Percentiles rank a stretch among this genome's conserved stretches.
Evolutionary conservation across 1,284 basidiomycete genomes (phyloP).

Genomic region (Phylloporus gajari): DNA sequence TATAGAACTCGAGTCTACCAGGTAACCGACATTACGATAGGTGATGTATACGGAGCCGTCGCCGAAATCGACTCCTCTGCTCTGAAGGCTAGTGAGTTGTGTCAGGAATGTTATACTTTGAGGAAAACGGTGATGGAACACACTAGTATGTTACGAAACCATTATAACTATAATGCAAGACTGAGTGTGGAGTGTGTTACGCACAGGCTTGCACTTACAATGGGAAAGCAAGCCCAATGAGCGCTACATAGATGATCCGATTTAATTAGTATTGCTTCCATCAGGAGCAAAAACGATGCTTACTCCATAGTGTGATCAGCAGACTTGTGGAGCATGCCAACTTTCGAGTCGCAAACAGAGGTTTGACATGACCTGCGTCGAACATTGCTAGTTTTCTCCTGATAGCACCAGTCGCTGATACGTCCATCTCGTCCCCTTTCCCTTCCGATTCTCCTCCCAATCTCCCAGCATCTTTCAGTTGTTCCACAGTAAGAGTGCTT

Average conservation of each 20-base stretch:
- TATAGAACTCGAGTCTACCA: background rate
- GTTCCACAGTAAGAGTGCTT: slow-evolving; percentile 59
- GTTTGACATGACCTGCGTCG: slow-evolving; percentile 58
- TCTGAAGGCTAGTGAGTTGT: slow-evolving; percentile 57
- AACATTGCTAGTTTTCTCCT: slow-evolving; percentile 57
- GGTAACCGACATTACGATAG: slow-evolving; percentile 67
- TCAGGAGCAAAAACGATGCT: slow-evolving; percentile 19
- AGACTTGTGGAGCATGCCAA: slow-evolving; percentile 71
- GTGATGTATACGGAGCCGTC: slow-evolving; percentile 71
- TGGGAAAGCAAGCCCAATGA: slow-evolving; percentile 81
- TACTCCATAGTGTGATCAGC: slow-evolving; percentile 71
- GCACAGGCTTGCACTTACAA: slow-evolving; percentile 53
- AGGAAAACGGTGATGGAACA: slow-evolving; percentile 36
- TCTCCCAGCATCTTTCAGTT: slow-evolving; percentile 51
- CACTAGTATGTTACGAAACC: slow-evolving; percentile 73
- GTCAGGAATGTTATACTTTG: background rate
- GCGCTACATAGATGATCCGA: slow-evolving; percentile 49
- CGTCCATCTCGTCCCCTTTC: slow-evolving; percentile 42
- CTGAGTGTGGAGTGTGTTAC: slow-evolving; percentile 12
- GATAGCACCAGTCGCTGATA: slow-evolving; percentile 51
- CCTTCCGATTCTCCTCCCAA: slow-evolving; percentile 19
- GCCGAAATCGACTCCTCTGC: slow-evolving; percentile 69
- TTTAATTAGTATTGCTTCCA: slow-evolving; percentile 1
- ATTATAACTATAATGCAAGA: slow-evolving; percentile 55
- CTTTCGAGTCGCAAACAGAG: slow-evolving; percentile 71